Evolutionary conservation across 192 early-diverging fungal genomes (phyloP).

Genomic region (Podila verticillata): DNA sequence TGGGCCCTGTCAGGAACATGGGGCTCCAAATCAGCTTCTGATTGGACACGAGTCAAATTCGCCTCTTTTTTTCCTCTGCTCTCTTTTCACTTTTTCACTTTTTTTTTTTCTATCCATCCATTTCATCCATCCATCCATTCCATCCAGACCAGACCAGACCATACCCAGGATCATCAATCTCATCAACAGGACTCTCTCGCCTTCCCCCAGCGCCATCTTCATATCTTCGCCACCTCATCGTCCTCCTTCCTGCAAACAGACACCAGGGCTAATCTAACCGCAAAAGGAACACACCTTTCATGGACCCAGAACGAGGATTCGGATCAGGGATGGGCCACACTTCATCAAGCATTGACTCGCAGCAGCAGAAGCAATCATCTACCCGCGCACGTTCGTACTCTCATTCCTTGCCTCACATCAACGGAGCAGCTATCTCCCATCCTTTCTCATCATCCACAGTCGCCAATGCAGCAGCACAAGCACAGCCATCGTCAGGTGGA

Average conservation of each 20-base stretch:
- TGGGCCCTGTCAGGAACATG: no score
- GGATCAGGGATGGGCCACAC: conserved; percentile 10
- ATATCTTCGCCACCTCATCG: not conserved
- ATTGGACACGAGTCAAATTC: no score
- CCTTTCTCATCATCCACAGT: not conserved
- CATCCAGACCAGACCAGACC: no score
- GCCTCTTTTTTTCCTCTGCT: no score
- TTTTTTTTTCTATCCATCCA: not conserved
- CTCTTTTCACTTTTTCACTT: not conserved
- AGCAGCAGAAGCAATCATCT: not conserved
- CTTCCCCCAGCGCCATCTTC: not conserved
- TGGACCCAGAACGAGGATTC: conserved; percentile 28
- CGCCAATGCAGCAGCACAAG: not conserved
- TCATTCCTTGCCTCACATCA: conserved; percentile 11
- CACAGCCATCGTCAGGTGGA: not conserved
- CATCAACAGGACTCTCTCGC: not conserved
- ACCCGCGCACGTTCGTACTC: conserved; percentile 30
- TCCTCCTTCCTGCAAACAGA: not conserved
- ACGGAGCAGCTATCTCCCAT: not conserved
- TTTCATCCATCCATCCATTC: not conserved
- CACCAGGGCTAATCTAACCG: not conserved
- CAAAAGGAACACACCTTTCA: not conserved
- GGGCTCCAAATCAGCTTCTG: no score
- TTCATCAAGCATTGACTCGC: conserved; percentile 1
- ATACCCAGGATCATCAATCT: not conserved